Percentiles rank a stretch among this genome's conserved stretches.
These are phyloP conservation scores for Pyrenochaeta sp. DNA, from an alignment of 2,329 filamentous ascomycete genomes.

Conservation along the genomic window DNA sequence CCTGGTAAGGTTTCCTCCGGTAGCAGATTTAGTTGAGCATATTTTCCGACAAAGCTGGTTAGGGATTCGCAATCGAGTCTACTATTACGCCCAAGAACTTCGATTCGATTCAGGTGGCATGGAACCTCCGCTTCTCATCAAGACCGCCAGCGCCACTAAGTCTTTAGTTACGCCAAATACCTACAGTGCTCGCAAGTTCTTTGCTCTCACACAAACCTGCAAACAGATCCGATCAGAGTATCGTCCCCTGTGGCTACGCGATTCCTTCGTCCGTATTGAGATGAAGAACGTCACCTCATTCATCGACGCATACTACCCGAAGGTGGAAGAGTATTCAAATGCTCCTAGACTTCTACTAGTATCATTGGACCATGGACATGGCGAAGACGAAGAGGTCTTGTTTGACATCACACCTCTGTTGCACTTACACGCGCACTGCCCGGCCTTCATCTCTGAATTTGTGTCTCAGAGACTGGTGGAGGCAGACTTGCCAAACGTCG, in stretches of 20 bases:
- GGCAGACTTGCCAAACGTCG: background rate
- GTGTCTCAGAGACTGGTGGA: conserved; percentile 4
- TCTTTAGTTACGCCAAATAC: background rate
- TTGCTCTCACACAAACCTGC: conserved; percentile 10
- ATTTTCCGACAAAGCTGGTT: background rate
- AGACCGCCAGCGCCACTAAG: background rate
- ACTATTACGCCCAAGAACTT: conserved; percentile 13
- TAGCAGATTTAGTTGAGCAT: background rate
- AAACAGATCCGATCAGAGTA: conserved; percentile 15
- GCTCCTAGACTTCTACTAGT: conserved; percentile 10
- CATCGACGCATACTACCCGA: conserved; percentile 4
- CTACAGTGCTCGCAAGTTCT: background rate
- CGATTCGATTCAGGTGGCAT: background rate
- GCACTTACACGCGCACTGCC: conserved; percentile 5
- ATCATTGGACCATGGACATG: conserved; percentile 6
- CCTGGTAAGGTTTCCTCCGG: background rate
- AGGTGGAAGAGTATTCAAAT: conserved; percentile 1
- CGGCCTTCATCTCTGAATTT: conserved; percentile 6
- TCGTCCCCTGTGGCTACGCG: conserved; percentile 13
- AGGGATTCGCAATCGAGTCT: conserved; percentile 27
- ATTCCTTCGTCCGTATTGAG: background rate
- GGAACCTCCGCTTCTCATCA: background rate
- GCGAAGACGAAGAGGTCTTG: background rate
- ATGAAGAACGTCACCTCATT: conserved; percentile 6
- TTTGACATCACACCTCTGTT: conserved; percentile 3